These are phyloP conservation scores for Dalechampia spathulata DNA, from an alignment of 441 rosid species.

Conservation along the genomic window DNA sequence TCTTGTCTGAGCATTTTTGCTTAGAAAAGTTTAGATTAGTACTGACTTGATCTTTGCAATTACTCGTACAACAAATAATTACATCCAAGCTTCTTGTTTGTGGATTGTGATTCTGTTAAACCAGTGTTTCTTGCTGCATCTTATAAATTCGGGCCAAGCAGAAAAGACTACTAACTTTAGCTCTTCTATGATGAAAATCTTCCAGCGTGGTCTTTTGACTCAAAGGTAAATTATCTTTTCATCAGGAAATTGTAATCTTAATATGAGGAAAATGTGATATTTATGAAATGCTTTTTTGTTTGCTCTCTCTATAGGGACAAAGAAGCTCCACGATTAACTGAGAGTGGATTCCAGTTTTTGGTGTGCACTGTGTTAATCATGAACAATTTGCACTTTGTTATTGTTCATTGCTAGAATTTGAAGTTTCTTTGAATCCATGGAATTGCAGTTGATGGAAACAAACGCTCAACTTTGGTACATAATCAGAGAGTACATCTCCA, in stretches of 20 bases:
- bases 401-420: slow-evolving; percentile 12
- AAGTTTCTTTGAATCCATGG: slow-evolving; percentile 16
- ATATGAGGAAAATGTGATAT: slow-evolving; percentile 8
- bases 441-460: slow-evolving; percentile 89
- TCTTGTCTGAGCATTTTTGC: slow-evolving; percentile 1
- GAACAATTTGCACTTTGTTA: slow-evolving; percentile 14
- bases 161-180: slow-evolving; percentile 66
- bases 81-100: slow-evolving; percentile 21
- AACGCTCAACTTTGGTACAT: slow-evolving; percentile 97
- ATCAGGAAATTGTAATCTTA: not conserved
- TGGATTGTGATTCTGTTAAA: slow-evolving; percentile 21
- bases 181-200: slow-evolving; percentile 82
- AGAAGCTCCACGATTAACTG: slow-evolving; percentile 76
- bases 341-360: slow-evolving; percentile 97
- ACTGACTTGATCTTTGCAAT: too few relatives aligned
- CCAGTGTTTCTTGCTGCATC: slow-evolving; percentile 90
- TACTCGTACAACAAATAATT: too few relatives aligned
- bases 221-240: slow-evolving; percentile 43
- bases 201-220: slow-evolving; percentile 82
- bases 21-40: slow-evolving; percentile 9
- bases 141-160: slow-evolving; percentile 71
- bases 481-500: slow-evolving; percentile 87
- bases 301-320: slow-evolving; percentile 47
- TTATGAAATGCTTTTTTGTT: slow-evolving; percentile 8
- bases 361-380: slow-evolving; percentile 37